phyloP scores from a whole-genome alignment of 257 asterid genomes.

The Handroanthus guayacan region DNA sequence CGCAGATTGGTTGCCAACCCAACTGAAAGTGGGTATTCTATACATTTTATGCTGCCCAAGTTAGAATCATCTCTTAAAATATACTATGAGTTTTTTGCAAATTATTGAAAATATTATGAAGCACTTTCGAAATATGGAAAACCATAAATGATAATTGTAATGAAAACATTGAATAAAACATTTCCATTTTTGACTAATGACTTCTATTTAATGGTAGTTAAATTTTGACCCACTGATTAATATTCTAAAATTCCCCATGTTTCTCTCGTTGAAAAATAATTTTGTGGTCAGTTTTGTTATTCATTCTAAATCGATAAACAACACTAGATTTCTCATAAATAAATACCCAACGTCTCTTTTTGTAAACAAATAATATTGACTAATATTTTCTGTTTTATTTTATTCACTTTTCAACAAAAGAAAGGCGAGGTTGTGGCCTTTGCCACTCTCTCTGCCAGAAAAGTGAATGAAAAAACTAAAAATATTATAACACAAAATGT shows the following conservation, averaged over 20 bases:
- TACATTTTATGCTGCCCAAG: too few relatives aligned
- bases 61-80: too few relatives aligned
- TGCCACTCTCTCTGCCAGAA: not conserved
- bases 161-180: too few relatives aligned
- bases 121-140: not conserved
- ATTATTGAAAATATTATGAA: not conserved
- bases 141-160: too few relatives aligned
- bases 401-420: conserved; percentile 7
- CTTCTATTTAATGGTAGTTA: too few relatives aligned
- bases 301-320: not conserved
- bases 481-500: not conserved
- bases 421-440: not conserved
- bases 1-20: too few relatives aligned
- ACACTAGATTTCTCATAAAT: not conserved
- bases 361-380: too few relatives aligned
- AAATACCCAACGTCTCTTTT: not conserved
- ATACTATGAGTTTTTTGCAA: too few relatives aligned
- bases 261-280: not conserved
- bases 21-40: too few relatives aligned
- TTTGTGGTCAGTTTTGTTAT: not conserved
- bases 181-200: too few relatives aligned
- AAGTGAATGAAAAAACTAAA: not conserved
- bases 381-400: not conserved
- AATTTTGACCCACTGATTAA: too few relatives aligned
- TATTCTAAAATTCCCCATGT: not conserved